Percentiles rank a stretch among this genome's conserved stretches.
These are phyloP conservation scores for Ceratocystis smalleyi DNA, from an alignment of 2,329 filamentous ascomycete genomes.

Conservation along the genomic window DNA sequence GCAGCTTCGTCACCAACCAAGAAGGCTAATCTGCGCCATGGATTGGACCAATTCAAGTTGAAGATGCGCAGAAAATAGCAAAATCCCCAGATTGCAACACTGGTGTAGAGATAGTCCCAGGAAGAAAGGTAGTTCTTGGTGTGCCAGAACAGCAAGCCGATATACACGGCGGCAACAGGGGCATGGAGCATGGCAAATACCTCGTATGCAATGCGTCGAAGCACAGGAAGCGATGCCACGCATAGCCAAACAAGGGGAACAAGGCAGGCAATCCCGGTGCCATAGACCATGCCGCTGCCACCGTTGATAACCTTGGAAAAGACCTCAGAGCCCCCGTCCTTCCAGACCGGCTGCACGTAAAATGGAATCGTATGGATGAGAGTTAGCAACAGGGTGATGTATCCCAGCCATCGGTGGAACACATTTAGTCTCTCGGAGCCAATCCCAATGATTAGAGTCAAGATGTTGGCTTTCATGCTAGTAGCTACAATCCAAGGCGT, in stretches of 20 bases:
- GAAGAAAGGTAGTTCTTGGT: constrained; percentile 82
- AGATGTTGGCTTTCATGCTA: constrained; percentile 78
- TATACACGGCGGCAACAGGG: constrained; percentile 63
- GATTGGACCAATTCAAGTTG: constrained; percentile 80
- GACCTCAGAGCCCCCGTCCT: constrained; percentile 54
- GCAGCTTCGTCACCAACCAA: constrained; percentile 83
- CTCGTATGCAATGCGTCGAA: constrained; percentile 69
- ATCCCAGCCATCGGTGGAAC: constrained; percentile 80
- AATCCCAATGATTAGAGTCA: constrained; percentile 74
- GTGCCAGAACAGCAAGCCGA: constrained; percentile 88
- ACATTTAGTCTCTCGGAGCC: constrained; percentile 86
- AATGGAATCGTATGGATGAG: constrained; percentile 79
- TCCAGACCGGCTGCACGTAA: constrained; percentile 76
- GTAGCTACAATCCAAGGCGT: constrained; percentile 85
- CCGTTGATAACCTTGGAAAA: constrained; percentile 55
- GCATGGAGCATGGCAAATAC: constrained; percentile 70
- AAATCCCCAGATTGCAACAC: constrained; percentile 58
- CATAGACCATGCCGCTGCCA: constrained; percentile 58
- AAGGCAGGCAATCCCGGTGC: constrained; percentile 67
- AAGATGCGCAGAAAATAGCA: constrained; percentile 63
- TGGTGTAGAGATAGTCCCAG: constrained; percentile 77
- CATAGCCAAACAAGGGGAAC: constrained; percentile 73
- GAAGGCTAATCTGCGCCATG: constrained; percentile 56
- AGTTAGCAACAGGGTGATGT: constrained; percentile 67
- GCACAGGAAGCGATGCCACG: constrained; percentile 63